Conservation (phyloP, 352 stramenopile species). For the Phytophthora chlamydospora region DNA sequence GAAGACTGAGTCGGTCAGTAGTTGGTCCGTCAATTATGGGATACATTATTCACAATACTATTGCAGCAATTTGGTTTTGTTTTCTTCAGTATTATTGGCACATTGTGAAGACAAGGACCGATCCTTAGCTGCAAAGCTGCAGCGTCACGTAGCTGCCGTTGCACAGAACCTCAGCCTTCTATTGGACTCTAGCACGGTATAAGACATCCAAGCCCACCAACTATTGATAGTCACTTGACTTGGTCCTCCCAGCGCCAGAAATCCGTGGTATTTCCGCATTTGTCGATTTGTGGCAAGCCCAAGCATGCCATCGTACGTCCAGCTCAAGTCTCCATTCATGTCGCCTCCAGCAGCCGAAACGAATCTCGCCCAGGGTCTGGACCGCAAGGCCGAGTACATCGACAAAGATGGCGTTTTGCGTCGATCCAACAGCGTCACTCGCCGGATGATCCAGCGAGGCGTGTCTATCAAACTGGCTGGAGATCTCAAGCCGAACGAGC, state of each 20-base stretch:
- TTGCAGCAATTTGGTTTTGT: too few species aligned
- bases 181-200: not conserved
- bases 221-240: conserved; percentile 24
- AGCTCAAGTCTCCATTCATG: conserved; percentile 28
- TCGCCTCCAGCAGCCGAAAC: not conserved
- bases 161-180: conserved; percentile 1
- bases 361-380: conserved; percentile 27
- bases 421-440: conserved; percentile 39
- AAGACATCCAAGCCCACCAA: conserved; percentile 8
- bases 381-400: conserved; percentile 47
- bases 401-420: conserved; percentile 51
- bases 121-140: too few species aligned
- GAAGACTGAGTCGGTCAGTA: too few species aligned
- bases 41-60: too few species aligned
- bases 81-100: too few species aligned
- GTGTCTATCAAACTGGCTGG: conserved; percentile 43
- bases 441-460: conserved; percentile 41
- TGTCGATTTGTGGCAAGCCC: not conserved
- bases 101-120: too few species aligned
- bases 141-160: not conserved
- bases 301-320: conserved; percentile 23
- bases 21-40: too few species aligned
- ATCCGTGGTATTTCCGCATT: conserved; percentile 8
- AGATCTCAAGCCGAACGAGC: conserved; percentile 28
- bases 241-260: not conserved